Percentiles rank a stretch among this genome's conserved stretches.
Evolutionary conservation across 257 asterid genomes (phyloP).

Genomic region (Solanum megistacrolobum): DNA sequence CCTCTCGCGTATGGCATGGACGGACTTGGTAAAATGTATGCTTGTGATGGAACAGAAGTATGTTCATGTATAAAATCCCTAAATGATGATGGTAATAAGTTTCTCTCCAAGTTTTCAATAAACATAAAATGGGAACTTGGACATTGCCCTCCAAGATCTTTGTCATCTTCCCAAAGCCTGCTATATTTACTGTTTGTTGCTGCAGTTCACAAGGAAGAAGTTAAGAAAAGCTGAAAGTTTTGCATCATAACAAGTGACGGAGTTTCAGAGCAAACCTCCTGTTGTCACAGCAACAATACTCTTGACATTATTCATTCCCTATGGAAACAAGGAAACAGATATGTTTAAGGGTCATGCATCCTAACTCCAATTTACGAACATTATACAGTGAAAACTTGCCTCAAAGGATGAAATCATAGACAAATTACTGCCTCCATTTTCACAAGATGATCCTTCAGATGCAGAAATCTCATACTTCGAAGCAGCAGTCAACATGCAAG

Average conservation of each 20-base stretch:
- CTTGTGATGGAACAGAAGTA: conserved; percentile 34
- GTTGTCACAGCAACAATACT: background rate
- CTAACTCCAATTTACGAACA: background rate
- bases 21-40: conserved; percentile 31
- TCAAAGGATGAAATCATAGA: background rate
- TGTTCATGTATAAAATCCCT: conserved; percentile 21
- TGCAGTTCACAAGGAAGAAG: conserved; percentile 3
- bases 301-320: background rate
- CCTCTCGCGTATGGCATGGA: conserved; percentile 32
- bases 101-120: conserved; percentile 39
- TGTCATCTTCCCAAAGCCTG: conserved; percentile 17
- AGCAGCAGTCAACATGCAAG: background rate
- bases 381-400: background rate
- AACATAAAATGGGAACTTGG: conserved; percentile 16
- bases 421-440: background rate
- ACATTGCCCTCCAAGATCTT: conserved; percentile 32
- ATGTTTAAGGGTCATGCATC: background rate
- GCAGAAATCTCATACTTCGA: background rate
- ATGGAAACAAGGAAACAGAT: background rate
- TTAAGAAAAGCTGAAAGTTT: background rate
- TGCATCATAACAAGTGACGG: background rate
- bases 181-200: background rate
- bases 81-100: conserved; percentile 25
- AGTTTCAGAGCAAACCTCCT: background rate
- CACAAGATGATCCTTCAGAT: background rate